Conservation (phyloP, 2,329 filamentous ascomycete species). For the Colletotrichum chlorophyti region DNA sequence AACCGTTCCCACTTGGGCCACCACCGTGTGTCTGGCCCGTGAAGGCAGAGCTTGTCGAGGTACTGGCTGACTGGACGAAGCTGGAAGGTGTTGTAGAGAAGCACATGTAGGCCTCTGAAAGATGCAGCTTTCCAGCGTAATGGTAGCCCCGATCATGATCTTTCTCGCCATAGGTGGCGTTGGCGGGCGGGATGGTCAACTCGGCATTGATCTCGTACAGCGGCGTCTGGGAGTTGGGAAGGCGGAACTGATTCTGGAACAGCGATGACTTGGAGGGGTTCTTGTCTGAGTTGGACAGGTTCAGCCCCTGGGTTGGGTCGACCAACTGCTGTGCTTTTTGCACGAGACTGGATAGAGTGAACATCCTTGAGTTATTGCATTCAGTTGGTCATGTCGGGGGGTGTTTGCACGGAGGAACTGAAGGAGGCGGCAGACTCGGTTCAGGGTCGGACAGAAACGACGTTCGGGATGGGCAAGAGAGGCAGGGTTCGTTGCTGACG, state of each 20-base stretch:
- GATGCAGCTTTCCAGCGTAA: constrained; percentile 90
- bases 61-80: constrained; percentile 81
- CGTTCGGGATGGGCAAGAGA: not conserved
- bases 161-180: constrained; percentile 73
- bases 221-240: constrained; percentile 90
- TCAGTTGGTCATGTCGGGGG: constrained; percentile 45
- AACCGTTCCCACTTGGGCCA: constrained; percentile 92
- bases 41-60: constrained; percentile 81
- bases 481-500: not conserved
- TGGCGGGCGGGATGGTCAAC: constrained; percentile 82
- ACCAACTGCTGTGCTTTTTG: constrained; percentile 96
- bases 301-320: constrained; percentile 82
- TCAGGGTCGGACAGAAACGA: not conserved
- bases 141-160: constrained; percentile 79
- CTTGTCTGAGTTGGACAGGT: constrained; percentile 75
- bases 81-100: constrained; percentile 94
- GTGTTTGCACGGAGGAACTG: not conserved
- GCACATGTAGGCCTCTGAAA: constrained; percentile 94
- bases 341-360: constrained; percentile 78
- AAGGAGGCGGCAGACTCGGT: not conserved
- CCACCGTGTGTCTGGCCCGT: constrained; percentile 93
- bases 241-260: constrained; percentile 95
- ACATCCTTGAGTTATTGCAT: constrained; percentile 52
- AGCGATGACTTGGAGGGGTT: constrained; percentile 90
- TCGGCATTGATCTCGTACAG: constrained; percentile 97